Evolutionary conservation across 2,329 filamentous ascomycete genomes (phyloP), one percentile per base, ranked within the genome.

Genomic region (Colletotrichum sp.): DNA sequence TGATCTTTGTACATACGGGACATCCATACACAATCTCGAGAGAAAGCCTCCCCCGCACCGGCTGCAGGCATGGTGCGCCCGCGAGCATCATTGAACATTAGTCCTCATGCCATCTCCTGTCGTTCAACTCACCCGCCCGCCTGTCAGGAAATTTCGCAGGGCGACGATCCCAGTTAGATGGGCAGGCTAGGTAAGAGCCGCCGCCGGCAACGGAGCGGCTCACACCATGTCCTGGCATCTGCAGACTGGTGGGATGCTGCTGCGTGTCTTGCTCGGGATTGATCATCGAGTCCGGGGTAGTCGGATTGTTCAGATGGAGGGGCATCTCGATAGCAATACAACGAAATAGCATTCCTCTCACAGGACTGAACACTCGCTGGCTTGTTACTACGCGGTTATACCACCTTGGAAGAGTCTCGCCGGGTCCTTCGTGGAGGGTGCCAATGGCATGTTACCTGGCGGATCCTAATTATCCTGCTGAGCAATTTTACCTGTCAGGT

Each of bases 41-140:
- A 48, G 48, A 67, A 61, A 64, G 52, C 61, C 60, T 61, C 30
- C 72, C 72, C 72, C 72, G 72, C 72, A 74, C 52, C 36, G 72
- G 65, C 69, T 72, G 72, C 68, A 72, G 60, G 26, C 52, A 48
- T 61, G 61, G 43, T 66, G 52, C 68, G 36, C 36, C 30, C 8
- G 24, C 43, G 32, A 30, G 18, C 36, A 48, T 26, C 28, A 64
- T 26, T n/a, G 30, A 59, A 63, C 36, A 24, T 55, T 66, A 32
- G 30, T 52, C 18, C 52, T 68, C 12, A 28, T 68, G 68, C 34
- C 52, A 24, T 36, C 52, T 68, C 32, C 52, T 48, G n/a, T 34
- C n/a, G 32, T 55, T 72, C 59, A n/a, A 43, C 30, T 13, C 43
- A 52, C n/a, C 43, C 43, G 24, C 30, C 6, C 21, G 64, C 14